Evolutionary conservation across 768 basidiomycete species (phyloP).

Genomic region (Lactifluus hygrophoroides): DNA sequence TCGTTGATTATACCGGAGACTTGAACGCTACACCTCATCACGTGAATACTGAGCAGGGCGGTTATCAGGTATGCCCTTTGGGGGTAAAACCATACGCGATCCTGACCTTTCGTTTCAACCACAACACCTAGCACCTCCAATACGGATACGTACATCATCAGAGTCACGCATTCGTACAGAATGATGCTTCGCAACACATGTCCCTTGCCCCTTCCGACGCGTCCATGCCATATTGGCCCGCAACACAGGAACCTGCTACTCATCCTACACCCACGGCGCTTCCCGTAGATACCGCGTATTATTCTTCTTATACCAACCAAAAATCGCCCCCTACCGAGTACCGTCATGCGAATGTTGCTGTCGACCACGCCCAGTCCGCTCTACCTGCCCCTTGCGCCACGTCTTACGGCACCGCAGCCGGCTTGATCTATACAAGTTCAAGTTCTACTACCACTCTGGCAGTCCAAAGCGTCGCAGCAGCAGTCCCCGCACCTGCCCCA

Average conservation of each 20-base stretch:
- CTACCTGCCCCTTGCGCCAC: neutral
- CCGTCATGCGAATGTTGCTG: neutral
- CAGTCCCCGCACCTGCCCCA: neutral
- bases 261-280: neutral
- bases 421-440: neutral
- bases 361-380: neutral
- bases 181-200: neutral
- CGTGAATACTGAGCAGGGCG: neutral
- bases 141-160: neutral
- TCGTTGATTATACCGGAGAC: neutral
- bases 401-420: neutral
- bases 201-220: neutral
- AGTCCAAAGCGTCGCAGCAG: neutral
- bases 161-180: neutral
- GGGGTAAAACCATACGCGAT: neutral
- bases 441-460: neutral
- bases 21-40: neutral
- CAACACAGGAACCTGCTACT: neutral
- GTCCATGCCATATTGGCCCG: neutral
- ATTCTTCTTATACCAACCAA: neutral
- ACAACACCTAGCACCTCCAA: neutral
- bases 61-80: slow-evolving; percentile 1
- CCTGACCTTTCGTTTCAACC: neutral
- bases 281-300: neutral
- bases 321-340: neutral